Conservation (phyloP, 257 asterid genomes). For the Striga asiatica region DNA sequence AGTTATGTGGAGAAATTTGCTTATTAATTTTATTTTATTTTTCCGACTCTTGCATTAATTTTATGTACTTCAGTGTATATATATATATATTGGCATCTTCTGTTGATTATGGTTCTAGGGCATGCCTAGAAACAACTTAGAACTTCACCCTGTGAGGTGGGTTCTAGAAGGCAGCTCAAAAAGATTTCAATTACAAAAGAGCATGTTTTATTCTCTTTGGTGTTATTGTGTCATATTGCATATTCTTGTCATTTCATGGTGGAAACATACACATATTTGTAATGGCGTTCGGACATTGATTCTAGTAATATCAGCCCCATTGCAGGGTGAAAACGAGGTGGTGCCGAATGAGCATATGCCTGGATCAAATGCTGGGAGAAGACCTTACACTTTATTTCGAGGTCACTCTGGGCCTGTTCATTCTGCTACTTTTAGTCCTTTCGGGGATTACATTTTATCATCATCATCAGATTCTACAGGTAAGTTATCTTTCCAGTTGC, state of each 20-base stretch:
- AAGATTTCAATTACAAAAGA: background rate
- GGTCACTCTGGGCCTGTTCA: constrained; percentile 97
- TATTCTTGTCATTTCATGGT: background rate
- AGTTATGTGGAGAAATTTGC: background rate
- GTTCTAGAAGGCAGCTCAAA: background rate
- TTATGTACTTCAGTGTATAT: no score
- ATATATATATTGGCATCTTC: no score
- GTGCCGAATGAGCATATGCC: constrained; percentile 36
- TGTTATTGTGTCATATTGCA: background rate
- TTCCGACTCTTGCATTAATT: background rate
- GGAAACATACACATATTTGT: background rate
- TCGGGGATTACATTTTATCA: constrained; percentile 83
- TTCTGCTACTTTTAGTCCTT: constrained; percentile 83
- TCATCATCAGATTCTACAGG: constrained; percentile 96
- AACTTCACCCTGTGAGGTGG: background rate
- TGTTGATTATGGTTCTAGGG: no score
- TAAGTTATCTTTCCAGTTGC: constrained; percentile 20
- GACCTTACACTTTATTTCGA: constrained; percentile 63
- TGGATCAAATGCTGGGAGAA: constrained; percentile 39
- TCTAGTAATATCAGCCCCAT: constrained; percentile 37
- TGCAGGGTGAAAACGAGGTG: constrained; percentile 56
- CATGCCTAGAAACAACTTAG: background rate
- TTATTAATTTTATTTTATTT: background rate
- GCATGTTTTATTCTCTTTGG: background rate
- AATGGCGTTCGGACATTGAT: constrained; percentile 15